phyloP scores from a whole-genome alignment of 257 asterid genomes.

The Primulina huaijiensis region DNA sequence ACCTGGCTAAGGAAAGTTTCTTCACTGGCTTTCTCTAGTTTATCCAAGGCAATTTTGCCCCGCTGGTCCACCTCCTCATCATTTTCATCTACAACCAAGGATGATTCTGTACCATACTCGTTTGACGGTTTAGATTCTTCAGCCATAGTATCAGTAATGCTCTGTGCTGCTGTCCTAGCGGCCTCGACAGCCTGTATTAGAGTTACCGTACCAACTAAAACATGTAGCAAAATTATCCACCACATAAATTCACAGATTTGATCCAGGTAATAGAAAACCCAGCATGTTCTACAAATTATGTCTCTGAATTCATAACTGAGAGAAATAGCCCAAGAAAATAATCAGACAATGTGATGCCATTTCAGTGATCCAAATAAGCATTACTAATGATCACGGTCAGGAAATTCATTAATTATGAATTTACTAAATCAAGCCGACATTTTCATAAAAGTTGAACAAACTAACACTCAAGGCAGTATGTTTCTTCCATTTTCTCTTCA shows the following conservation, averaged over 20 bases:
- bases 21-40: slow-evolving; percentile 86
- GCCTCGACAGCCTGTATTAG: slow-evolving; percentile 79
- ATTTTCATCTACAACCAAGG: slow-evolving; percentile 57
- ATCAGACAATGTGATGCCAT: neutral
- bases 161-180: slow-evolving; percentile 63
- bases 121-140: slow-evolving; percentile 72
- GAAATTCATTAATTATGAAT: no score
- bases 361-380: neutral
- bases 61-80: slow-evolving; percentile 65
- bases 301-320: neutral
- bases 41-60: slow-evolving; percentile 67
- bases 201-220: slow-evolving; percentile 25
- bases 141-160: slow-evolving; percentile 46
- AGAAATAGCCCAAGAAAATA: neutral
- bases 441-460: neutral
- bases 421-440: neutral
- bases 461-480: neutral
- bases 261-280: slow-evolving; percentile 6
- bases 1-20: slow-evolving; percentile 91
- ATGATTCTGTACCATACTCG: slow-evolving; percentile 42
- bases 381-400: neutral
- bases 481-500: neutral
- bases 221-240: slow-evolving; percentile 3
- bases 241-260: slow-evolving; percentile 4
- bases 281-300: neutral